phyloP scores from a whole-genome alignment of 768 basidiomycete genomes.

The Arthromyces matolae region DNA sequence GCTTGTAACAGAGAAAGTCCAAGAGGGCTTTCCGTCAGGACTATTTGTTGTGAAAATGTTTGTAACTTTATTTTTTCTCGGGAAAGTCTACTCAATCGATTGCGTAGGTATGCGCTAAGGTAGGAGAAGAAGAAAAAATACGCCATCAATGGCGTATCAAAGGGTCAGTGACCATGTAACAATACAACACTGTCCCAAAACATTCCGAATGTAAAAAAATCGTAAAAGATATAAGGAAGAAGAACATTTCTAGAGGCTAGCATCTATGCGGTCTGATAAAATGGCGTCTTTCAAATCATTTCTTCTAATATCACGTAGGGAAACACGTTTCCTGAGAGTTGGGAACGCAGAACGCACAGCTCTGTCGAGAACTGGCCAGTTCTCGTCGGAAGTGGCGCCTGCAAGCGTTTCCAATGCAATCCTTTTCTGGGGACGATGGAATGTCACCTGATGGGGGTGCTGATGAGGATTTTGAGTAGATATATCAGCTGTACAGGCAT shows the following conservation, averaged over 20 bases:
- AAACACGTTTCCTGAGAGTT: constrained; percentile 46
- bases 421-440: constrained; percentile 39
- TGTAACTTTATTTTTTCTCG: constrained; percentile 17
- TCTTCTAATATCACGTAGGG: constrained; percentile 37
- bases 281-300: constrained; percentile 56
- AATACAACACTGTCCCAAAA: constrained; percentile 12
- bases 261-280: constrained; percentile 27
- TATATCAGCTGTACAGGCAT: constrained; percentile 25
- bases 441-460: constrained; percentile 50
- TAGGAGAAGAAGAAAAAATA: constrained; percentile 18
- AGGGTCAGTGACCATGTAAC: constrained; percentile 5
- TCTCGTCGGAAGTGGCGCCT: constrained; percentile 81
- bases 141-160: background rate
- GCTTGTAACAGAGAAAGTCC: constrained; percentile 70
- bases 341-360: constrained; percentile 59
- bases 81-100: background rate
- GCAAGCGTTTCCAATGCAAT: constrained; percentile 57
- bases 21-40: constrained; percentile 78
- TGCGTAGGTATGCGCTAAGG: constrained; percentile 55
- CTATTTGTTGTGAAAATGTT: constrained; percentile 87
- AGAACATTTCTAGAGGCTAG: constrained; percentile 13
- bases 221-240: constrained; percentile 3
- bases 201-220: background rate
- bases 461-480: constrained; percentile 31
- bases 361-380: constrained; percentile 80